A percentile compares a stretch with the other conserved stretches of the same genome.
These are phyloP conservation scores for Carnegiea gigantea DNA, from an alignment of 179 eudicot genomes.

Conservation along the genomic window DNA sequence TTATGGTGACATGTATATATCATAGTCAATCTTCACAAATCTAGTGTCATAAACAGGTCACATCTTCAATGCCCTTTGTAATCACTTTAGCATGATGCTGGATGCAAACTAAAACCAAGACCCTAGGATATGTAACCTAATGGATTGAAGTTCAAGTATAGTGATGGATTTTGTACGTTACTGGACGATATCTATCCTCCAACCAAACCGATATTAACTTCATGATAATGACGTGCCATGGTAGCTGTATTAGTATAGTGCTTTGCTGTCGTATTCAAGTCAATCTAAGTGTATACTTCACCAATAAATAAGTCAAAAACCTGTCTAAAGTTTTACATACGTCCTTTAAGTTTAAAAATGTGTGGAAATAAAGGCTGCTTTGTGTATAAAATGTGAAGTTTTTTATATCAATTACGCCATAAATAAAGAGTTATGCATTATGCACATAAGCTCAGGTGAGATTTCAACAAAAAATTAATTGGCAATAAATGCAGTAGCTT, in stretches of 20 bases:
- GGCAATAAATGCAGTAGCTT: no score
- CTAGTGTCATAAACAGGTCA: neutral
- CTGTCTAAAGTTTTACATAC: no score
- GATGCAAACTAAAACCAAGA: neutral
- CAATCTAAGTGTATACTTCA: neutral
- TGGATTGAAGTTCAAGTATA: neutral
- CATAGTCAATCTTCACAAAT: neutral
- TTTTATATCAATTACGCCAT: no score
- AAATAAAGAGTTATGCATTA: no score
- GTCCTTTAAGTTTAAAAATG: no score
- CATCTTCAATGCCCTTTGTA: neutral
- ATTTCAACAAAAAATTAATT: no score
- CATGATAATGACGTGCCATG: neutral
- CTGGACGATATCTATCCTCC: neutral
- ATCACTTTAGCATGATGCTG: neutral
- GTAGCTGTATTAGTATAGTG: neutral
- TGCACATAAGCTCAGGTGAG: no score
- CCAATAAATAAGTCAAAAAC: neutral
- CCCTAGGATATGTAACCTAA: neutral
- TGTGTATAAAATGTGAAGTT: no score
- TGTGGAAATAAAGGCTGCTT: no score
- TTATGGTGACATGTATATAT: neutral
- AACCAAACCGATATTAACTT: neutral
- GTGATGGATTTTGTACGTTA: neutral
- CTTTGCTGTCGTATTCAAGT: neutral